Conservation (phyloP, 2,329 filamentous ascomycete genomes). For the Malbranchea zuffiana region DNA sequence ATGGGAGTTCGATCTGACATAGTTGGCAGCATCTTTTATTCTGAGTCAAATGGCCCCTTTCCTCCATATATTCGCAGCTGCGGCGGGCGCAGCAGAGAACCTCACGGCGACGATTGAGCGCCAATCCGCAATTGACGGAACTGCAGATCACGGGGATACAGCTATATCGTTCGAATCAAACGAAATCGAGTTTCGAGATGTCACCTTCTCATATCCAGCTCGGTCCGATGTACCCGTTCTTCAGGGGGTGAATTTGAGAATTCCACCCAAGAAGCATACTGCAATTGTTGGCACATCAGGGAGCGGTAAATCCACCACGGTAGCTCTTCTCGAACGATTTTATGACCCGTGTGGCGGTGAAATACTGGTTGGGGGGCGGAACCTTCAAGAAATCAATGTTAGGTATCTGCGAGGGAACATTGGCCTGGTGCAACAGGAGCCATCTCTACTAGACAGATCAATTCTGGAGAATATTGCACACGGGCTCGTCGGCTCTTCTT, state of each 20-base stretch:
- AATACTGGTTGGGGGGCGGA: slow-evolving; percentile 23
- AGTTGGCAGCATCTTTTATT: slow-evolving; percentile 24
- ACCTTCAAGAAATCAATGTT: slow-evolving; percentile 26
- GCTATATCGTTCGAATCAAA: slow-evolving; percentile 41
- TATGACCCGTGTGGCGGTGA: slow-evolving; percentile 28
- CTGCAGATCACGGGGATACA: slow-evolving; percentile 21
- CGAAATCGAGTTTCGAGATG: slow-evolving; percentile 18
- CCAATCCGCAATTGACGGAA: slow-evolving; percentile 15
- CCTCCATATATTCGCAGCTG: slow-evolving; percentile 19
- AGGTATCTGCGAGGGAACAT: slow-evolving; percentile 27
- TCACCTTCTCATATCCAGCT: slow-evolving; percentile 27
- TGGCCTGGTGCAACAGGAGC: slow-evolving; percentile 42
- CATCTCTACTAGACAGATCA: slow-evolving; percentile 41
- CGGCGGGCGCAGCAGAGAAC: slow-evolving; percentile 12
- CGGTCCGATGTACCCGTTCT: slow-evolving; percentile 28
- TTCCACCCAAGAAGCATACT: slow-evolving; percentile 29
- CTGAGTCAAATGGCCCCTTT: slow-evolving; percentile 32
- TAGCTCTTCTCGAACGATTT: slow-evolving; percentile 27
- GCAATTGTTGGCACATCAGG: slow-evolving; percentile 42
- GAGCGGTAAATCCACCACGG: slow-evolving; percentile 43
- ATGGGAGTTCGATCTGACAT: not conserved
- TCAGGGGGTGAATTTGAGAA: slow-evolving; percentile 23
- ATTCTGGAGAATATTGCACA: slow-evolving; percentile 46
- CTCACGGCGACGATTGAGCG: slow-evolving; percentile 15
- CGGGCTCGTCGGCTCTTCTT: slow-evolving; percentile 34